A percentile compares a stretch with the other conserved stretches of the same genome.
Evolutionary conservation across 139 green algal species (phyloP).

Genomic region (Picochlorum costavermella): DNA sequence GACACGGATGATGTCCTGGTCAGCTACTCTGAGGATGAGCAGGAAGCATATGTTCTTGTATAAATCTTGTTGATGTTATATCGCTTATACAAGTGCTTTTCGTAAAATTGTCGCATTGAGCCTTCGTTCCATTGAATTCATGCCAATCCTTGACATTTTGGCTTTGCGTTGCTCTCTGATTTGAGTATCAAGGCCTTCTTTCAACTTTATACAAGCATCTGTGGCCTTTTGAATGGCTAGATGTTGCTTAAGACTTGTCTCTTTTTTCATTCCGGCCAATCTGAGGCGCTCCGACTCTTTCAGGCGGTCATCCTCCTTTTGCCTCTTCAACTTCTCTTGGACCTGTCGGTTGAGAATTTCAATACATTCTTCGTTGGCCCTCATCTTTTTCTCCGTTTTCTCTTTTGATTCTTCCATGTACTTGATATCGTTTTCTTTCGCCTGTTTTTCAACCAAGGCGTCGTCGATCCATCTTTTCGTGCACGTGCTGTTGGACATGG

Average conservation of each 20-base stretch:
- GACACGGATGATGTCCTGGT: too few species aligned
- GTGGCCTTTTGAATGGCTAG: neutral
- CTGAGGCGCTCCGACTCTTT: neutral
- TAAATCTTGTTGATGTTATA: too few species aligned
- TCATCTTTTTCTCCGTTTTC: neutral
- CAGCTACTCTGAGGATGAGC: too few species aligned
- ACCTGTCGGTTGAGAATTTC: too few species aligned
- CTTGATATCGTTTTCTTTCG: neutral
- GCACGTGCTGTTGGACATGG: neutral
- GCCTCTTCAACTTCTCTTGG: too few species aligned
- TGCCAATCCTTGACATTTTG: constrained; percentile 1
- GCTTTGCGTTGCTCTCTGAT: neutral
- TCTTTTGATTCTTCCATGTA: neutral
- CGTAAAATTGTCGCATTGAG: constrained; percentile 4
- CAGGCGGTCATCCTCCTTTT: too few species aligned
- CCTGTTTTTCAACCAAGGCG: neutral
- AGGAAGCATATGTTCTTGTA: too few species aligned
- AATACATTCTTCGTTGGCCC: too few species aligned
- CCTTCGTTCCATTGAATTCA: constrained; percentile 8
- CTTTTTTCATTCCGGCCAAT: neutral
- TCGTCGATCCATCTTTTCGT: constrained; percentile 4
- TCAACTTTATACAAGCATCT: constrained; percentile 1
- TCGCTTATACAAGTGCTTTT: constrained; percentile 1
- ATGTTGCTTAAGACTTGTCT: neutral
- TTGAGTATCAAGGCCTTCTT: constrained; percentile 6